Evolutionary conservation across 345 rosid genomes (phyloP).

Genomic region (Syzygium grande): DNA sequence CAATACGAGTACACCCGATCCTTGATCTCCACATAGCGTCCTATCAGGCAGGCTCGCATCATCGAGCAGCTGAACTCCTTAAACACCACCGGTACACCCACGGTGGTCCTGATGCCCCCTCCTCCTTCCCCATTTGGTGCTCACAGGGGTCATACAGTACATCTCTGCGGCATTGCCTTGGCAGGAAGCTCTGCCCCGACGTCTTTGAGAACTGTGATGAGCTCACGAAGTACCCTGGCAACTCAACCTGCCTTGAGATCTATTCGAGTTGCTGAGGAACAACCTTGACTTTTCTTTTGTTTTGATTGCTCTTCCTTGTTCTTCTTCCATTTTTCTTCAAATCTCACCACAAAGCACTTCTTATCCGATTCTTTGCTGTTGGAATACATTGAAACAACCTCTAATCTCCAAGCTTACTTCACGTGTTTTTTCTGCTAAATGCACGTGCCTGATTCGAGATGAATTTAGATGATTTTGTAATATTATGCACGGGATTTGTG

Average conservation of each 20-base stretch:
- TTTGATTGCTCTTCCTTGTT: neutral
- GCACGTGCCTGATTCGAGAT: neutral
- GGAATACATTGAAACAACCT: neutral
- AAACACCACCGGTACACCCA: conserved; percentile 76
- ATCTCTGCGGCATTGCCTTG: conserved; percentile 45
- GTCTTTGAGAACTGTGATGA: conserved; percentile 78
- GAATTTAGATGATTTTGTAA: neutral
- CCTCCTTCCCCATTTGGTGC: conserved; percentile 32
- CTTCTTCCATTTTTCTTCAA: neutral
- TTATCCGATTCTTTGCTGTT: neutral
- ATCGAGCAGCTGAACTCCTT: conserved; percentile 58
- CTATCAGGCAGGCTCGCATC: conserved; percentile 48
- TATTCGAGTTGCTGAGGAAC: neutral
- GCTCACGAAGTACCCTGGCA: conserved; percentile 41
- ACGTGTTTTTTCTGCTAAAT: neutral
- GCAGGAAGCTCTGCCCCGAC: conserved; percentile 66
- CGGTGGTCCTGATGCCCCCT: conserved; percentile 30
- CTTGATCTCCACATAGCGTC: conserved; percentile 47
- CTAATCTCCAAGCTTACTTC: neutral
- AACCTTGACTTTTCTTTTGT: neutral
- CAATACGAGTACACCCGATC: conserved; percentile 61
- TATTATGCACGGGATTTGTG: neutral
- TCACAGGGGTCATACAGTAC: conserved; percentile 77
- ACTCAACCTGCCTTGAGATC: neutral
- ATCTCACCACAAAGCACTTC: neutral